Conservation (phyloP, 202 grass and related monocot genomes). For the Carex arenaria region DNA sequence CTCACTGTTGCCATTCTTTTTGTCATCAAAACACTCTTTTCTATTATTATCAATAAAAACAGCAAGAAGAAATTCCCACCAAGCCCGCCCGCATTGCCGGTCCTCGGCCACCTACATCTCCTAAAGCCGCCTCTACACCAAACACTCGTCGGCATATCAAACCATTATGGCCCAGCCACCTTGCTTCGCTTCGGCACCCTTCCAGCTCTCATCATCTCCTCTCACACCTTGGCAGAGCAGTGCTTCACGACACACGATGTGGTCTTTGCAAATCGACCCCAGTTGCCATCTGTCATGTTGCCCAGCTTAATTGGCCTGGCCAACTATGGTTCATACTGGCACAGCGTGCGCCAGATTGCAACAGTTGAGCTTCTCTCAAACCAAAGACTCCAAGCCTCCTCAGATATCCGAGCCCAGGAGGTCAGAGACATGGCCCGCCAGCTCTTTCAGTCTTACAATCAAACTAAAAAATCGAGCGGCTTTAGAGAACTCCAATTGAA, state of each 20-base stretch:
- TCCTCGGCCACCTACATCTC: conserved; percentile 64
- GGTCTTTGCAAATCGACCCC: conserved; percentile 36
- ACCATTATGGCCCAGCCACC: conserved; percentile 19
- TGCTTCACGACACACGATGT: conserved; percentile 49
- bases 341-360: conserved; percentile 35
- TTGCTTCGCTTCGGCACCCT: conserved; percentile 41
- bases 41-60: not conserved
- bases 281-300: conserved; percentile 24
- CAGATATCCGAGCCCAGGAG: conserved; percentile 29
- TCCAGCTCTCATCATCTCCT: conserved; percentile 42
- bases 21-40: not conserved
- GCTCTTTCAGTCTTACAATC: conserved; percentile 2
- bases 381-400: conserved; percentile 28
- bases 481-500: conserved; percentile 28
- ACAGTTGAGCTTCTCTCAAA: conserved; percentile 35
- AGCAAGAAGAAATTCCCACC: conserved; percentile 1
- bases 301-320: conserved; percentile 18
- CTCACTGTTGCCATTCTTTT: not conserved
- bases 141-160: conserved; percentile 30
- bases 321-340: conserved; percentile 33
- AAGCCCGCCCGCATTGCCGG: conserved; percentile 36
- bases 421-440: conserved; percentile 7
- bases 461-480: not conserved
- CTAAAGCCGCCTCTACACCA: conserved; percentile 48
- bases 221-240: conserved; percentile 38